Conservation (phyloP, 2,329 filamentous ascomycete genomes). For the Apiospora phragmitis region DNA sequence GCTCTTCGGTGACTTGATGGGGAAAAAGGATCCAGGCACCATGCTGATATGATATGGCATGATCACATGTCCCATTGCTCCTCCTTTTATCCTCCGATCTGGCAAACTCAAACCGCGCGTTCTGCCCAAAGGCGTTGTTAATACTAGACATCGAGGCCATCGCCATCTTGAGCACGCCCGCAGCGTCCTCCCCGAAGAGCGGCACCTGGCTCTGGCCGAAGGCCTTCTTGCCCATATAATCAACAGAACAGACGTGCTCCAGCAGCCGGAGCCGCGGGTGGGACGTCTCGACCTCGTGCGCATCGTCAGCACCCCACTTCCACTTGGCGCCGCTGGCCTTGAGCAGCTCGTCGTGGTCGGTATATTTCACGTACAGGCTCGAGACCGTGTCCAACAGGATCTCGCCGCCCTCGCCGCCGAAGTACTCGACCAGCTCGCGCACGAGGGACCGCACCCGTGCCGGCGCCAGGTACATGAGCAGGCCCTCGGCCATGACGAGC, state of each 20-base stretch:
- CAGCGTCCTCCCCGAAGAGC: not conserved
- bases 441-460: not conserved
- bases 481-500: not conserved
- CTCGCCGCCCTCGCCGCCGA: not conserved
- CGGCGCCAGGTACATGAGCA: not conserved
- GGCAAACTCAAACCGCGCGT: not conserved
- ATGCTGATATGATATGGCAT: too few relatives aligned
- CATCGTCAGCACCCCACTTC: slow-evolving; percentile 7
- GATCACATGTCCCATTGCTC: too few relatives aligned
- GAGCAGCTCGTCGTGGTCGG: slow-evolving; percentile 3
- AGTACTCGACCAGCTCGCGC: slow-evolving; percentile 8
- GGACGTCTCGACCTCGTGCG: not conserved
- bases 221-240: slow-evolving; percentile 9
- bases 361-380: slow-evolving; percentile 1
- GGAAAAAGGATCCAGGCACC: too few relatives aligned
- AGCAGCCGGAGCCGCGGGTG: slow-evolving; percentile 6
- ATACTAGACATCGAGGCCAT: not conserved
- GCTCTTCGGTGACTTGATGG: too few relatives aligned
- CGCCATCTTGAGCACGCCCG: not conserved
- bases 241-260: not conserved
- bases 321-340: slow-evolving; percentile 10
- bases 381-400: slow-evolving; percentile 9
- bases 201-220: not conserved
- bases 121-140: not conserved
- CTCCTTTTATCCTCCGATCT: not conserved